Conservation (phyloP, 2,329 filamentous ascomycete genomes). For the Emergomyces africanus region DNA sequence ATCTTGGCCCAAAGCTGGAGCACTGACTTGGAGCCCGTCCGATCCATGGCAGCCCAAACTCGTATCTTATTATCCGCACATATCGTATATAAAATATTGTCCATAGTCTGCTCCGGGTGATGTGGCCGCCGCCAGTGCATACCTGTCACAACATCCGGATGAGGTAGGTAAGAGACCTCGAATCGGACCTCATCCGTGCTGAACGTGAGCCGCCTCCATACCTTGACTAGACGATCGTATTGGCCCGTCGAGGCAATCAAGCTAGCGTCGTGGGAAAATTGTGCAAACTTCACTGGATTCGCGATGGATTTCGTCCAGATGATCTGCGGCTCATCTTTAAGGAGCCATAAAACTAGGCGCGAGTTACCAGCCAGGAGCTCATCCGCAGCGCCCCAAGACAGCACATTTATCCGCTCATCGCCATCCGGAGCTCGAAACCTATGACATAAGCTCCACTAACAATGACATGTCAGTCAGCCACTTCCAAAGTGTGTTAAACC, state of each 20-base stretch:
- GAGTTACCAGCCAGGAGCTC: conserved; percentile 71
- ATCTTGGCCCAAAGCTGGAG: conserved; percentile 71
- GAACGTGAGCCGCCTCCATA: conserved; percentile 82
- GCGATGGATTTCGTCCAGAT: conserved; percentile 67
- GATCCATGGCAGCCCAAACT: conserved; percentile 70
- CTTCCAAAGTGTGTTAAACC: background rate
- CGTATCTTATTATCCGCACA: conserved; percentile 69
- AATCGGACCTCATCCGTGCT: conserved; percentile 73
- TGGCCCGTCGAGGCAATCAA: conserved; percentile 71
- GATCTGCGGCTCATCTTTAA: conserved; percentile 31
- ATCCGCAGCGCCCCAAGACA: conserved; percentile 80
- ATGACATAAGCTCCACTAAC: conserved; percentile 48
- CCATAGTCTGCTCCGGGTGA: conserved; percentile 62
- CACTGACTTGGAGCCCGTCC: conserved; percentile 51
- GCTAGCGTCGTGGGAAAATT: conserved; percentile 73
- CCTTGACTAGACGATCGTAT: conserved; percentile 74
- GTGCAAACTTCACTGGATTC: conserved; percentile 58
- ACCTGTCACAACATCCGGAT: conserved; percentile 66
- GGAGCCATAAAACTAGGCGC: conserved; percentile 56
- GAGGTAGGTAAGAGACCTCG: conserved; percentile 80
- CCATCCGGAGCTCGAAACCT: conserved; percentile 31
- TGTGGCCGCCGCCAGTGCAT: conserved; percentile 75
- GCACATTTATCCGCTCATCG: conserved; percentile 35
- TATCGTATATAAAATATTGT: conserved; percentile 83
- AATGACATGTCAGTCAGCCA: conserved; percentile 7